These are phyloP conservation scores for Paracamarosporium sp. DNA, from an alignment of 2,329 filamentous ascomycete species.

Conservation along the genomic window DNA sequence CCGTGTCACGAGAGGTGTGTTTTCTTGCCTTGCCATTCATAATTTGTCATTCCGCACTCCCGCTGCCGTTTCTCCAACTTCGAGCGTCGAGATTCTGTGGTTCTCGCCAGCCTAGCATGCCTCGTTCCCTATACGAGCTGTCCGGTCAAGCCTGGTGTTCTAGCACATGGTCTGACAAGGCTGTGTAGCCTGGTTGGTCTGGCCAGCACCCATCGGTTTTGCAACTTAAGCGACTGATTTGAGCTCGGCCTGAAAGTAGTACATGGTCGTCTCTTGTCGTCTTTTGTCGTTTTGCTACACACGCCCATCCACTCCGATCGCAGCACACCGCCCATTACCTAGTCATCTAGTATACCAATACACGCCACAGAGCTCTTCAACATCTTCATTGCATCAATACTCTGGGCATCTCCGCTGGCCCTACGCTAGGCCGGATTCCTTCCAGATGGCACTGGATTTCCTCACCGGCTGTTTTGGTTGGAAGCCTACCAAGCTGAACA, in stretches of 20 bases:
- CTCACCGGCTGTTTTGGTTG: constrained; percentile 20
- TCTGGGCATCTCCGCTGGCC: no score
- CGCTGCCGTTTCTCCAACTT: background rate
- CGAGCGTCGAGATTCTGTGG: background rate
- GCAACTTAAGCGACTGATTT: background rate
- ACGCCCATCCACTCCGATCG: background rate
- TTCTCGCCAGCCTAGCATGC: background rate
- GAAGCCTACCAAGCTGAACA: constrained; percentile 12
- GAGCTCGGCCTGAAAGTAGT: background rate
- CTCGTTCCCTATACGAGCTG: background rate
- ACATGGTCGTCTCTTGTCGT: background rate
- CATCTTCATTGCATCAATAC: background rate
- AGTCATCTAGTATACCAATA: background rate
- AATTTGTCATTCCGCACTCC: background rate
- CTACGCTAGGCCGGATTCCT: background rate
- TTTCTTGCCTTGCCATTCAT: constrained; percentile 3
- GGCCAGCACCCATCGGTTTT: background rate
- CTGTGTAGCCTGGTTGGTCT: background rate
- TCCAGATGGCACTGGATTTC: constrained; percentile 11
- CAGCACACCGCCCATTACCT: no score
- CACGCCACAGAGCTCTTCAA: background rate
- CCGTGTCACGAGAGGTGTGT: constrained; percentile 3
- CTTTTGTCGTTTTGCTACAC: background rate
- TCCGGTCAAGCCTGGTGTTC: background rate
- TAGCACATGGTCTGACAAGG: background rate